Evolutionary conservation across 2,329 filamentous ascomycete species (phyloP).

Genomic region (Fusarium sp.): DNA sequence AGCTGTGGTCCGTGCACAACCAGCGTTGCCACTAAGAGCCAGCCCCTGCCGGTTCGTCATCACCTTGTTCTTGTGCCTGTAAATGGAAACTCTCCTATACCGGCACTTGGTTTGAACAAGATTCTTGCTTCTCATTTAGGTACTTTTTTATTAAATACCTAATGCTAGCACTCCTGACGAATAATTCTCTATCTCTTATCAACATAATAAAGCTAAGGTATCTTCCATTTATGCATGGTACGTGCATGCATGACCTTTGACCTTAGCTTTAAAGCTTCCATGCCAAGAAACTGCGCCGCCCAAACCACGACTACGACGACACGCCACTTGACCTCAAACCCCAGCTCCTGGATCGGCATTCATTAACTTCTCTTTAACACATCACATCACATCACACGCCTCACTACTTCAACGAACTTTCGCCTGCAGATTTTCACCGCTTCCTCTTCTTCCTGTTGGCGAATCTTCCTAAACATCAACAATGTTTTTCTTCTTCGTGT

Average conservation of each 20-base stretch:
- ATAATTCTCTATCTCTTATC: not conserved
- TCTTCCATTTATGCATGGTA: not conserved
- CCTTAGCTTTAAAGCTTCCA: conserved; percentile 8
- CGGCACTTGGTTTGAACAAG: not conserved
- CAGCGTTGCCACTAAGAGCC: conserved; percentile 13
- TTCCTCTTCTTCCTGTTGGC: not conserved
- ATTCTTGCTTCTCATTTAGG: not conserved
- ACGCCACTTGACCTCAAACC: conserved; percentile 17
- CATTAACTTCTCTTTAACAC: conserved; percentile 2
- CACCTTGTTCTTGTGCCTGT: conserved; percentile 19
- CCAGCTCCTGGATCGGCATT: not conserved
- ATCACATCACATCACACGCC: not conserved
- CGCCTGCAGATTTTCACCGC: not conserved
- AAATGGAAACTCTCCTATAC: not conserved
- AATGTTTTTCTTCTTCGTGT: conserved; percentile 72
- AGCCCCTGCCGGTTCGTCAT: conserved; percentile 29
- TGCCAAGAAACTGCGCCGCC: conserved; percentile 38
- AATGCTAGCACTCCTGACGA: not conserved
- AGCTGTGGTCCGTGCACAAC: conserved; percentile 23
- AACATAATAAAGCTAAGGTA: not conserved
- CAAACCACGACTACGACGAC: conserved; percentile 22
- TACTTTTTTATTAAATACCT: too few species aligned
- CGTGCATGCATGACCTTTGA: conserved; percentile 6
- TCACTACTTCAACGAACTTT: not conserved
- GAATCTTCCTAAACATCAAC: not conserved